Evolutionary conservation across 2,329 filamentous ascomycete genomes (phyloP), one percentile per base, ranked within the genome.

Genomic region (Xylariaceae sp.): DNA sequence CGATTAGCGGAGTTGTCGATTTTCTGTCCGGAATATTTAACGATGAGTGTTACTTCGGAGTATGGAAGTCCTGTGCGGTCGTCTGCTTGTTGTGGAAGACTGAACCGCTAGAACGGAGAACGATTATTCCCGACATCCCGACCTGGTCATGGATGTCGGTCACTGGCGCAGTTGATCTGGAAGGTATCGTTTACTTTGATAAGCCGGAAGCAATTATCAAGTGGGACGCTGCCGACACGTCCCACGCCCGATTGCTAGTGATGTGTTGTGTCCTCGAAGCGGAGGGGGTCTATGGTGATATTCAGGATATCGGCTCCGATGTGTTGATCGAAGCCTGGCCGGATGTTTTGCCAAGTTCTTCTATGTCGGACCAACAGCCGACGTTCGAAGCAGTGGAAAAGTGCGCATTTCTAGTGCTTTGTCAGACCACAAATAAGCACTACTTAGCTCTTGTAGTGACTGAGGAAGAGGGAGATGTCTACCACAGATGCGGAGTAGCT

Each of bases 101-200:
- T 6, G 43, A 46, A 15, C 30, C 32, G 6, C 9, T 35, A 5
- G n/a, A 37, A 27, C 9, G n/a, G 30, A 36, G 21, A 37, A 46
- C 30, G n/a, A 13, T 35, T 16, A 5, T 36, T 13, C 29, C 30
- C 13, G 2, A 36, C 37, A 15, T 46, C 6, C 43, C 43, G 9
- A 46, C 43, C n/a, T 46, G 43, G 43, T 46, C 43, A 13, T 46
- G 43, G 43, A 46, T 46, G 43, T 46, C 43, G 21, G 21, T 46
- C 32, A 46, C 21, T 6, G 32, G 32, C 43, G 30, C 43, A 35
- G 43, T 46, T 36, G 43, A 46, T 36, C 43, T 46, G n/a, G 43
- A 46, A 18, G n/a, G 21, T 20, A 26, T 16, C 13, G 43, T 37
- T n/a, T 46, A 37, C 21, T 36, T 46, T 20, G 43, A 46, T 10